Percentiles rank a stretch among this genome's conserved stretches.
Conservation (phyloP, 257 asterid species). For the Solanum verrucosum region DNA sequence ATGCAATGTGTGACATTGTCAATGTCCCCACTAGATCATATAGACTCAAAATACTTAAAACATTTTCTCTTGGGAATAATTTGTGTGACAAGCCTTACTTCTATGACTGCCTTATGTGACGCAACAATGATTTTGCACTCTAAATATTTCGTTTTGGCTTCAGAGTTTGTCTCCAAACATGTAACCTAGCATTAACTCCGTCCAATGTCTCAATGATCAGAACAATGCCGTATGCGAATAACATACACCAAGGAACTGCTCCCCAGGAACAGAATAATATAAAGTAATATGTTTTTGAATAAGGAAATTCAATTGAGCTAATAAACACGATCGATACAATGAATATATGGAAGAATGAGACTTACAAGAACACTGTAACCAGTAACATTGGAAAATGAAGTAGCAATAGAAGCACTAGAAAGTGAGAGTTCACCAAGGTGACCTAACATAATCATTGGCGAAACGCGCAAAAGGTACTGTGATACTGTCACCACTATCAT, state of each 20-base stretch:
- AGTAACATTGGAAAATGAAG: conserved; percentile 48
- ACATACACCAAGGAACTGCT: not conserved
- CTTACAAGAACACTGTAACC: conserved; percentile 43
- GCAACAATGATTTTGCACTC: not conserved
- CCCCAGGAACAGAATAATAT: not conserved
- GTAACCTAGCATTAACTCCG: not conserved
- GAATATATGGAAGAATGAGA: not conserved
- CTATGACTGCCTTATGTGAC: not conserved
- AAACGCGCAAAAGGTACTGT: conserved; percentile 39
- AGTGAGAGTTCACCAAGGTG: conserved; percentile 44
- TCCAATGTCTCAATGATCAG: not conserved
- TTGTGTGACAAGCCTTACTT: not conserved
- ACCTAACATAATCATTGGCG: conserved; percentile 57
- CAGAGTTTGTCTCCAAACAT: not conserved
- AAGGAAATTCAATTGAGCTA: not conserved
- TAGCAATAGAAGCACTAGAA: conserved; percentile 51
- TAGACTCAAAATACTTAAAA: not conserved
- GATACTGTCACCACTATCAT: conserved; percentile 51
- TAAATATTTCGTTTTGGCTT: not conserved
- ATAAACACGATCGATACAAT: too few relatives aligned
- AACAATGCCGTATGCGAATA: not conserved
- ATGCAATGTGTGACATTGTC: not conserved
- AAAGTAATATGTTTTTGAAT: not conserved
- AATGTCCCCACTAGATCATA: not conserved
- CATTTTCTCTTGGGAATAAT: not conserved